These are phyloP conservation scores for Tetrapisispora pingtungensis DNA, from an alignment of 805 yeast species.

Conservation along the genomic window DNA sequence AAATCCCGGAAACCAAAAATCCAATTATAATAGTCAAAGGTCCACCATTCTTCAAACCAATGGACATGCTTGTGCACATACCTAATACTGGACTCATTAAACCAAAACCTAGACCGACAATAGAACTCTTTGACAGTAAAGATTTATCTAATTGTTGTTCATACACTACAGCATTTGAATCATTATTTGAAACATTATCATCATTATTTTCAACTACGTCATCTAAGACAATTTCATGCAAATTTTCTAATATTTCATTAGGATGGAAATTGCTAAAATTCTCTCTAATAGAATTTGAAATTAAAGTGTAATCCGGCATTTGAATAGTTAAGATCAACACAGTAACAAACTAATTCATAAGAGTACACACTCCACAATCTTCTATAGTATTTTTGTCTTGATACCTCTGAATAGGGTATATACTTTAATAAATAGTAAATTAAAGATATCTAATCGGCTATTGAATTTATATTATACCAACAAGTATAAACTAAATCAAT, in stretches of 20 bases:
- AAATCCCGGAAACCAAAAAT: slow-evolving; percentile 55
- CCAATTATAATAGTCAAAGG: slow-evolving; percentile 70
- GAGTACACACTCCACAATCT: too few species aligned
- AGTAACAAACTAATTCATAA: too few species aligned
- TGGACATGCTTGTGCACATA: slow-evolving; percentile 60
- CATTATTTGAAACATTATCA: slow-evolving; percentile 47
- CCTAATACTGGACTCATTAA: slow-evolving; percentile 79
- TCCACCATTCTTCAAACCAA: slow-evolving; percentile 67
- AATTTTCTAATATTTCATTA: slow-evolving; percentile 21
- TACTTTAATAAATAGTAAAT: too few species aligned
- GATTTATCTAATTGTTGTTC: slow-evolving; percentile 62
- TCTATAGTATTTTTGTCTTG: too few species aligned
- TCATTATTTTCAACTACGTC: slow-evolving; percentile 31
- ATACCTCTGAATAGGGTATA: too few species aligned
- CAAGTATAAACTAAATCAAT: too few species aligned
- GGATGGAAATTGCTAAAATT: slow-evolving; percentile 15
- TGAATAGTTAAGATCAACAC: too few species aligned
- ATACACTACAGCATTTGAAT: slow-evolving; percentile 43
- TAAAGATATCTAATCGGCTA: too few species aligned
- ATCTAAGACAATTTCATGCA: slow-evolving; percentile 27
- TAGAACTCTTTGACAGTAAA: slow-evolving; percentile 51
- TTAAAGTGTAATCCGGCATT: slow-evolving; percentile 17
- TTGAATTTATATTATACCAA: too few species aligned
- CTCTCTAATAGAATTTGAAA: slow-evolving; percentile 18
- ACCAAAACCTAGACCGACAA: slow-evolving; percentile 70